Evolutionary conservation across 192 early-diverging fungal species (phyloP), one percentile per base, ranked within the genome.

Genomic region (Geranomyces michiganensis): DNA sequence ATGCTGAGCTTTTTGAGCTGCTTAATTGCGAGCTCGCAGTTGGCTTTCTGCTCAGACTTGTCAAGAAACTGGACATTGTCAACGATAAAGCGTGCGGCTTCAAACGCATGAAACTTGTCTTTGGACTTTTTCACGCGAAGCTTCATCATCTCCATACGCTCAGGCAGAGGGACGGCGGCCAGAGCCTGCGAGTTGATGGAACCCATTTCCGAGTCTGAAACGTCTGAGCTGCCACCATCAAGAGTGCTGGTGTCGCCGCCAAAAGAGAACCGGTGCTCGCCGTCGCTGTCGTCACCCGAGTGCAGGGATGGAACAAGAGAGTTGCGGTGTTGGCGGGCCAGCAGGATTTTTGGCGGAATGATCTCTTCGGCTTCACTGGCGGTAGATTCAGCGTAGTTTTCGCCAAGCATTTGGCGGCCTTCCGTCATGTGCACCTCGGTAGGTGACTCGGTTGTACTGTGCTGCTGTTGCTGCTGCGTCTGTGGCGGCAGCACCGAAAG

Each of bases 51-150:
- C 48, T 59, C 65, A 7, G 31, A 47, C 33, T 53, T 46, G 45
- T 59, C 46, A 30, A 68, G 30, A 26, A 47, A 62, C 51, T 74
- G 71, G 26, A 74, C 72, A 56, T 78, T 49, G 53, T 78, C 77
- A 44, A 78, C 56, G 30, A 78, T 74, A 53, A 74, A 74, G 19
- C 53, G 56, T 13, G 68, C 66, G 26, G 72, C 77, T 30, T 74
- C 68, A 55, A 78, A 70, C 21, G 70, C 65, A 32, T 62, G 62
- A 6, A 33, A 44, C 22, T 56, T 45, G 59, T 76, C 61, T 31
- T 70, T 62, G n/a, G 62, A 41, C 1, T 53, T 62, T 31, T 71
- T 71, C 6, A 41, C 36, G 47, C 62, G 59, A 8, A 62, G 45
- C 32, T 71, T 71, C 70, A 71, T 71, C 46, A 64, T 32, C 59